Evolutionary conservation across 2,329 filamentous ascomycete species (phyloP).

Genomic region (Colletotrichum sp.): DNA sequence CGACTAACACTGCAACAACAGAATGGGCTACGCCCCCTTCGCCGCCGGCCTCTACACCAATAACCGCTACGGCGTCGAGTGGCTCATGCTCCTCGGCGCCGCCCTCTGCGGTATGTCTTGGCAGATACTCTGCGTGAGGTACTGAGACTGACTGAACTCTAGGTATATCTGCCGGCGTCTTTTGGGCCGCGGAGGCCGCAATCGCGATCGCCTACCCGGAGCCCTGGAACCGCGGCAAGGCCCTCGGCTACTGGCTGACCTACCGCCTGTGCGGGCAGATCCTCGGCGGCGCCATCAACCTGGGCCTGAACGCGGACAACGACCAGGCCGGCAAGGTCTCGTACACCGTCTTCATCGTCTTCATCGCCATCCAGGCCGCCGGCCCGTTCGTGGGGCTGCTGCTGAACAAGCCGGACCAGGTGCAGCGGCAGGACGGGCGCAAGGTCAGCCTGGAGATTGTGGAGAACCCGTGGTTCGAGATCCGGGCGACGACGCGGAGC

Average conservation of each 20-base stretch:
- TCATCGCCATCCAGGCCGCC: constrained; percentile 72
- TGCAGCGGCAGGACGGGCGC: constrained; percentile 69
- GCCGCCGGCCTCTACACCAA: constrained; percentile 76
- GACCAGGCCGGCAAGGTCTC: constrained; percentile 68
- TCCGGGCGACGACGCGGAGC: constrained; percentile 61
- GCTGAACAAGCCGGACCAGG: constrained; percentile 63
- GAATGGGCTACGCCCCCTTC: constrained; percentile 72
- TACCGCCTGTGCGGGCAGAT: constrained; percentile 68
- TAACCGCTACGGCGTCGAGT: constrained; percentile 71
- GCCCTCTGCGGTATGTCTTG: constrained; percentile 66
- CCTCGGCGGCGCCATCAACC: constrained; percentile 73
- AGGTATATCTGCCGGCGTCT: constrained; percentile 69
- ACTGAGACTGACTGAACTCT: too few relatives aligned
- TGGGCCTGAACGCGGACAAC: constrained; percentile 67
- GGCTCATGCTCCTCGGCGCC: constrained; percentile 72
- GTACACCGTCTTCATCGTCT: constrained; percentile 71
- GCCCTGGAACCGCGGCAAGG: constrained; percentile 68
- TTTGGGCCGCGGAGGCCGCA: constrained; percentile 78
- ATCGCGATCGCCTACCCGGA: constrained; percentile 77
- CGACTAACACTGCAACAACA: constrained; percentile 15
- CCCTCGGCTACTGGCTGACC: constrained; percentile 72
- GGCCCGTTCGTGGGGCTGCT: constrained; percentile 70
- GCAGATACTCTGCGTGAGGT: too few relatives aligned
- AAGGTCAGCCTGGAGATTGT: constrained; percentile 65
- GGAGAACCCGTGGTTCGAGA: constrained; percentile 60